These are phyloP conservation scores for Macaranga tanarius DNA, from an alignment of 441 rosid genomes.

Conservation along the genomic window DNA sequence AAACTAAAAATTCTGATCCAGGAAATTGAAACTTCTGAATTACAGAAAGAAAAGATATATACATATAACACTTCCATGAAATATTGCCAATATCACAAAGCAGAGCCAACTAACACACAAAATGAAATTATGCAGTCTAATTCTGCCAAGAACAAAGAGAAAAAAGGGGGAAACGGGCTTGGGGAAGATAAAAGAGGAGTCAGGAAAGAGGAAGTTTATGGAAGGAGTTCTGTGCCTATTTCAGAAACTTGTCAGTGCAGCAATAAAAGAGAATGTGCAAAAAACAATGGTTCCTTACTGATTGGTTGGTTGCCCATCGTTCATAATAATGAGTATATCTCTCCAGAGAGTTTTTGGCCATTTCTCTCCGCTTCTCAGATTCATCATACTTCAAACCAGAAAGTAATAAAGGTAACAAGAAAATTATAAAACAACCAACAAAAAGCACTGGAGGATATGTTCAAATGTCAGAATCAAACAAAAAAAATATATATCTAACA, in stretches of 20 bases:
- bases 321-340: conserved; percentile 98
- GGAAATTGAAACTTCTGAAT: no score
- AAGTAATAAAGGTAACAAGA: neutral
- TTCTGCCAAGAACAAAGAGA: neutral
- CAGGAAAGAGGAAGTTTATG: neutral
- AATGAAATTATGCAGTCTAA: neutral
- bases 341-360: conserved; percentile 94
- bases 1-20: no score
- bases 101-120: neutral
- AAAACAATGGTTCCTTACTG: conserved; percentile 34
- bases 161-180: neutral
- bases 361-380: conserved; percentile 78
- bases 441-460: conserved; percentile 13
- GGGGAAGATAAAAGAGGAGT: neutral
- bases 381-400: conserved; percentile 66
- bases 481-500: conserved; percentile 27
- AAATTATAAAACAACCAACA: neutral
- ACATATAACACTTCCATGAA: no score
- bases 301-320: conserved; percentile 99
- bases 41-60: no score
- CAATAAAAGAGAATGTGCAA: conserved; percentile 19
- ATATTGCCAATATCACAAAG: neutral
- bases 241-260: neutral
- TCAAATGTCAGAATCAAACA: neutral
- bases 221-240: neutral